These are phyloP conservation scores for Melastoma candidum DNA, from an alignment of 441 rosid species.

Conservation along the genomic window DNA sequence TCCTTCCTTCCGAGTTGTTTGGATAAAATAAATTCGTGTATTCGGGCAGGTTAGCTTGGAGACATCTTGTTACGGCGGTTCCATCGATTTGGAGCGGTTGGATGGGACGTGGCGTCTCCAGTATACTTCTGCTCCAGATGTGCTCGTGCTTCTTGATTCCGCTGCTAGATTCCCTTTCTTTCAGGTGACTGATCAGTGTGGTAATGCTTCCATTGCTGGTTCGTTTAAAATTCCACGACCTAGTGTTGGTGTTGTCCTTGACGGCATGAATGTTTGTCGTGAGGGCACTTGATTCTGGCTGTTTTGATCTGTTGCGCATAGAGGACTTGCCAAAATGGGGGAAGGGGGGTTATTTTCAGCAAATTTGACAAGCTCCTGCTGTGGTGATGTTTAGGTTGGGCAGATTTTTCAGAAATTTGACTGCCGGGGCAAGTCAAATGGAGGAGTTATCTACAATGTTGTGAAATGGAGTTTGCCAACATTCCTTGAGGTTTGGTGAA, in stretches of 20 bases:
- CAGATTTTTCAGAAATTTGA: constrained; percentile 82
- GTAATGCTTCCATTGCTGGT: too few species aligned
- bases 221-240: too few species aligned
- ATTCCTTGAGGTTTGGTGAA: constrained; percentile 78
- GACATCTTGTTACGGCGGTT: constrained; percentile 50
- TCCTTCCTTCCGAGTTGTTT: neutral
- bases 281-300: too few species aligned
- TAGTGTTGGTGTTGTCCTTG: too few species aligned
- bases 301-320: neutral
- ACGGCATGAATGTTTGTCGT: too few species aligned
- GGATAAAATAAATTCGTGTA: neutral
- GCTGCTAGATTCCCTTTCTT: constrained; percentile 81
- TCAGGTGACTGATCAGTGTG: constrained; percentile 31
- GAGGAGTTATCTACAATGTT: constrained; percentile 69
- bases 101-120: constrained; percentile 97
- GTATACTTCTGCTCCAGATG: constrained; percentile 90
- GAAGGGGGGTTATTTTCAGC: neutral
- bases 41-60: constrained; percentile 59
- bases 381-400: constrained; percentile 46
- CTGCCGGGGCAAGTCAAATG: constrained; percentile 44
- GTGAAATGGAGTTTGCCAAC: constrained; percentile 81
- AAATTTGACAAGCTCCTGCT: neutral
- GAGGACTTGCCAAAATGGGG: neutral
- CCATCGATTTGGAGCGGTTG: constrained; percentile 50
- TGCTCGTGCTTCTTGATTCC: constrained; percentile 72